Conservation (phyloP, 345 rosid genomes). For the Reutealis trisperma region DNA sequence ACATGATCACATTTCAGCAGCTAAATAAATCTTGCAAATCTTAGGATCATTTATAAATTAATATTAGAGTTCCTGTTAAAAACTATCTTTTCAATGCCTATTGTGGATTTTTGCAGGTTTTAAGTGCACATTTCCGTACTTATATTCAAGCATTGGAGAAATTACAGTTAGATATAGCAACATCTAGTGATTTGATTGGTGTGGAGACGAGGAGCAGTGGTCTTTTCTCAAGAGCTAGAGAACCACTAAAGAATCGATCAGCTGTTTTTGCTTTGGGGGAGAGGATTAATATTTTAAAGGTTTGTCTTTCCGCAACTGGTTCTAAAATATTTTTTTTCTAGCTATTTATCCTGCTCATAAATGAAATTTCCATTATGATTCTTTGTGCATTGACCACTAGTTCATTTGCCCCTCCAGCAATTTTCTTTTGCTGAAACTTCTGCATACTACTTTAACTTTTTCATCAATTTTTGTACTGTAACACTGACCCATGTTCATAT, state of each 20-base stretch:
- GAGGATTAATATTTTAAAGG: constrained; percentile 89
- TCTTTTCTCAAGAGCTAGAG: constrained; percentile 84
- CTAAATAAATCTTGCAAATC: background rate
- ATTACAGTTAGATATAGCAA: constrained; percentile 93
- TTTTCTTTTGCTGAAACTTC: background rate
- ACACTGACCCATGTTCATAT: background rate
- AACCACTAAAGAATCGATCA: constrained; percentile 87
- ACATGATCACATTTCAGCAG: background rate
- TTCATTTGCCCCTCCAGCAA: background rate
- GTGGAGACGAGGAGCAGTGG: constrained; percentile 87
- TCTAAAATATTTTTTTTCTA: background rate
- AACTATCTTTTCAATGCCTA: background rate
- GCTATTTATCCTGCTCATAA: background rate
- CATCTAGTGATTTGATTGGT: constrained; percentile 89
- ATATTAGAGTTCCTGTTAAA: background rate
- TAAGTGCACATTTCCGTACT: constrained; percentile 97
- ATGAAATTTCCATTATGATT: constrained; percentile 5
- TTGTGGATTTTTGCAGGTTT: constrained; percentile 60
- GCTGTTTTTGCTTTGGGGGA: constrained; percentile 96
- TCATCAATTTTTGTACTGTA: background rate
- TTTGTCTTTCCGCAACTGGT: constrained; percentile 21
- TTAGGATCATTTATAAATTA: background rate
- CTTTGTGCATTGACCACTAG: constrained; percentile 10
- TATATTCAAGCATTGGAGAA: constrained; percentile 96
- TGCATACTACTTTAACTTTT: background rate